phyloP scores from a whole-genome alignment of 2,329 filamentous ascomycete species.

The Arthroderma sp. region DNA sequence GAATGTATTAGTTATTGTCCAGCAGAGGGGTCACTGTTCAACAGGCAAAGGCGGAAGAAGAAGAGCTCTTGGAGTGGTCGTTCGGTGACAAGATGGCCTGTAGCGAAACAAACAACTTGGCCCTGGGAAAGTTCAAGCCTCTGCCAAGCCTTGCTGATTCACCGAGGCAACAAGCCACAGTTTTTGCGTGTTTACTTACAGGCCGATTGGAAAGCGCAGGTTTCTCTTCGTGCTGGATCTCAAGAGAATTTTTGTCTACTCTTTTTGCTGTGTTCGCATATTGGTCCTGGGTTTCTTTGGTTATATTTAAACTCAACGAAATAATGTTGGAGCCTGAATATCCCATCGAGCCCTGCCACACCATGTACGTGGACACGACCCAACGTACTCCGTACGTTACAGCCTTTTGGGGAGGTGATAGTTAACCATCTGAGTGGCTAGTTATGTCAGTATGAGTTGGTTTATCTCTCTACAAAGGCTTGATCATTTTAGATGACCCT shows the following conservation, averaged over 20 bases:
- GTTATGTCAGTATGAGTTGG: background rate
- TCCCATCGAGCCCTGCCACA: background rate
- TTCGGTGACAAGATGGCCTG: constrained; percentile 1
- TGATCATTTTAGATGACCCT: background rate
- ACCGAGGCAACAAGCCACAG: background rate
- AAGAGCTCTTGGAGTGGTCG: background rate
- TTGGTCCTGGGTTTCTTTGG: too few relatives aligned
- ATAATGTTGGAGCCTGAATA: background rate
- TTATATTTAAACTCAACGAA: background rate
- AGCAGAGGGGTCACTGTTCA: background rate
- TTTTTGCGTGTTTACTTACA: background rate
- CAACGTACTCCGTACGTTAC: background rate
- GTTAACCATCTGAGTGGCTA: background rate
- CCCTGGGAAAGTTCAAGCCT: background rate
- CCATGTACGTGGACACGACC: background rate
- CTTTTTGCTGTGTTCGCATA: too few relatives aligned
- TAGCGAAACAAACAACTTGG: background rate
- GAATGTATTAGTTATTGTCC: background rate
- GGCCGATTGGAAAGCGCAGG: background rate
- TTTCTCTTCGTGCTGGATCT: too few relatives aligned
- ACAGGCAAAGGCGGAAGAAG: background rate
- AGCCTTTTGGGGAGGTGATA: background rate
- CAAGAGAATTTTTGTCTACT: too few relatives aligned
- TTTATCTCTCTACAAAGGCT: background rate
- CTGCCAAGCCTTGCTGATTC: constrained; percentile 1